These are phyloP conservation scores for Rosa hybrid DNA, from an alignment of 331 rosid genomes.

Conservation along the genomic window DNA sequence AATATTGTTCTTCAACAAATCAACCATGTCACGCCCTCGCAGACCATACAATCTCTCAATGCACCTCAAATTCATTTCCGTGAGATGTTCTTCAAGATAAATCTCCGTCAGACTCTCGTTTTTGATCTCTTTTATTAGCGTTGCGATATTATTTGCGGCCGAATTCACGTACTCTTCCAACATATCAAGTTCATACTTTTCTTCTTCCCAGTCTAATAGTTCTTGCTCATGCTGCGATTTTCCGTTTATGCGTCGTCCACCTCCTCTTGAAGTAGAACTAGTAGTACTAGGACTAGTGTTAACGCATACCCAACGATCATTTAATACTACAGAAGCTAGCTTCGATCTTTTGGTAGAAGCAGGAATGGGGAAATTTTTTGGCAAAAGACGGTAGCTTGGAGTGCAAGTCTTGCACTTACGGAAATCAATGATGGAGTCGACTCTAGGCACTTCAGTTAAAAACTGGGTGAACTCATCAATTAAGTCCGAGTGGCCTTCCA, in stretches of 20 bases:
- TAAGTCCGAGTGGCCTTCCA: background rate
- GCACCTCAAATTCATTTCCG: slow-evolving; percentile 76
- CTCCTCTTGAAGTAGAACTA: background rate
- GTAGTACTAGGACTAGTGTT: background rate
- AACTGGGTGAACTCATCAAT: background rate
- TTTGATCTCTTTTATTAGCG: background rate
- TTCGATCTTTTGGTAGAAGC: slow-evolving; percentile 65
- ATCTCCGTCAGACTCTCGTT: background rate
- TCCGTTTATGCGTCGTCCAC: background rate
- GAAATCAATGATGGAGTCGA: background rate
- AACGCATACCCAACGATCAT: slow-evolving; percentile 81
- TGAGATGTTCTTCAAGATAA: slow-evolving; percentile 3
- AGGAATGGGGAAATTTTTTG: slow-evolving; percentile 73
- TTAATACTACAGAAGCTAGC: slow-evolving; percentile 68
- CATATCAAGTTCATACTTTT: background rate
- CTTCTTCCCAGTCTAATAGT: slow-evolving; percentile 8
- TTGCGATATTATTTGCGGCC: background rate
- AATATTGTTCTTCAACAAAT: slow-evolving; percentile 68
- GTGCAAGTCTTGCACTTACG: slow-evolving; percentile 31
- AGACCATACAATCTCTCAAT: slow-evolving; percentile 81
- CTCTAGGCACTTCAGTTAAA: background rate
- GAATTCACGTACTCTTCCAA: background rate
- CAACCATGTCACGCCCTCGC: slow-evolving; percentile 80
- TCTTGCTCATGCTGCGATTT: background rate
- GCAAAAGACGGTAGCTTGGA: slow-evolving; percentile 85